Conservation (phyloP, 768 basidiomycete genomes). For the Krasilnikovozyma curviuscula region DNA sequence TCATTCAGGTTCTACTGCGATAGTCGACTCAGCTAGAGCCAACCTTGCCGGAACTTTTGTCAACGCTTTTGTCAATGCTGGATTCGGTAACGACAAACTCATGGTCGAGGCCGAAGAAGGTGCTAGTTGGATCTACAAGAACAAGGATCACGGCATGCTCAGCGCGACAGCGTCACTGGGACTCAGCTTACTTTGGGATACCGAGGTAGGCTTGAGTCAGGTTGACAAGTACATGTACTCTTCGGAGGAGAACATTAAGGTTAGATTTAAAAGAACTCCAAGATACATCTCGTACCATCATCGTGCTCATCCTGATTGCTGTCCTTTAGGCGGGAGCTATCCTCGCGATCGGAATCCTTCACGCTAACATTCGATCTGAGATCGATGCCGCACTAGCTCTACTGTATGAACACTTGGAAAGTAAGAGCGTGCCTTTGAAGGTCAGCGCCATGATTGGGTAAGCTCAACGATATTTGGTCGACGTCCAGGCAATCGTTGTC, state of each 20-base stretch:
- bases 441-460: constrained; percentile 66
- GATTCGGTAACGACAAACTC: constrained; percentile 94
- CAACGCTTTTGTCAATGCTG: constrained; percentile 96
- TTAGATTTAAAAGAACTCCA: constrained; percentile 16
- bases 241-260: constrained; percentile 88
- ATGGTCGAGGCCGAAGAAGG: constrained; percentile 95
- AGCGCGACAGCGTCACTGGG: constrained; percentile 89
- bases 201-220: constrained; percentile 76
- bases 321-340: constrained; percentile 59
- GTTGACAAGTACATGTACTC: constrained; percentile 97
- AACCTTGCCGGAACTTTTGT: constrained; percentile 95
- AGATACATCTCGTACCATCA: too few relatives aligned
- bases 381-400: constrained; percentile 82
- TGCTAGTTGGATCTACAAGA: constrained; percentile 98
- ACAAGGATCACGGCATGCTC: constrained; percentile 98
- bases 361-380: constrained; percentile 73
- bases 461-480: neutral
- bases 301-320: neutral
- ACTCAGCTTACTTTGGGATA: constrained; percentile 84
- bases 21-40: constrained; percentile 78
- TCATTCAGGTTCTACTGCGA: constrained; percentile 42
- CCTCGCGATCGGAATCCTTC: constrained; percentile 81
- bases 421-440: constrained; percentile 62
- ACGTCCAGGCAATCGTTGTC: neutral
- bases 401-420: constrained; percentile 72